These are phyloP conservation scores for Phaffia rhodozyma DNA, from an alignment of 1,284 basidiomycete genomes.

Conservation along the genomic window DNA sequence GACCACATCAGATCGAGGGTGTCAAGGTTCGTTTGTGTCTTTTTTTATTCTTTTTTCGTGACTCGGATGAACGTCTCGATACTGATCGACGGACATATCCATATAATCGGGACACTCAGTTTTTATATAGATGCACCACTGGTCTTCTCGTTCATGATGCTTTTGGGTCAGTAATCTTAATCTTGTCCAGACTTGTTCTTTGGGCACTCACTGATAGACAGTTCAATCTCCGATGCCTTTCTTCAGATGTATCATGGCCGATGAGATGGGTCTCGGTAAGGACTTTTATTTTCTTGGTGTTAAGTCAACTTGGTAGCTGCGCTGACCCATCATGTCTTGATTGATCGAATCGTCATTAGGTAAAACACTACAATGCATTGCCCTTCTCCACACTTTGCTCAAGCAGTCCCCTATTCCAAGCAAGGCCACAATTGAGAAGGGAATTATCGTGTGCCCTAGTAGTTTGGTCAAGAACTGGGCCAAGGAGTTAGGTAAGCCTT, in stretches of 20 bases:
- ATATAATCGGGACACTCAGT: conserved; percentile 41
- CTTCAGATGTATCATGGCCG: conserved; percentile 80
- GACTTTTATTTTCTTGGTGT: not conserved
- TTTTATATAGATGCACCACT: conserved; percentile 87
- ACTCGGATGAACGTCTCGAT: not conserved
- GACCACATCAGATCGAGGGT: conserved; percentile 96
- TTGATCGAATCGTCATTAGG: conserved; percentile 24
- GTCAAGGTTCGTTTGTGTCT: conserved; percentile 58
- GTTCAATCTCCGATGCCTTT: not conserved
- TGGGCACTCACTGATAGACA: not conserved
- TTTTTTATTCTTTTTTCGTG: not conserved
- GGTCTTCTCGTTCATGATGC: conserved; percentile 86
- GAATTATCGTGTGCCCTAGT: conserved; percentile 93
- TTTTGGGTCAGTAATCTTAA: conserved; percentile 46
- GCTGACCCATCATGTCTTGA: not conserved
- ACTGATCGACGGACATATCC: not conserved
- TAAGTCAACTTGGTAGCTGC: not conserved
- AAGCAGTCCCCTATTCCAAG: conserved; percentile 86
- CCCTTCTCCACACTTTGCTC: conserved; percentile 90
- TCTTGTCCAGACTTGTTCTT: not conserved
- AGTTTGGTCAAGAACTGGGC: conserved; percentile 98
- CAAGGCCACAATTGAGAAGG: conserved; percentile 88
- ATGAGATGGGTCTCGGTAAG: conserved; percentile 89
- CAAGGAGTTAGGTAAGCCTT: conserved; percentile 65
- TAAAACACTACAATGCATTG: conserved; percentile 93